Conservation (phyloP, 805 yeast genomes). For the Danielia oregonensis region DNA sequence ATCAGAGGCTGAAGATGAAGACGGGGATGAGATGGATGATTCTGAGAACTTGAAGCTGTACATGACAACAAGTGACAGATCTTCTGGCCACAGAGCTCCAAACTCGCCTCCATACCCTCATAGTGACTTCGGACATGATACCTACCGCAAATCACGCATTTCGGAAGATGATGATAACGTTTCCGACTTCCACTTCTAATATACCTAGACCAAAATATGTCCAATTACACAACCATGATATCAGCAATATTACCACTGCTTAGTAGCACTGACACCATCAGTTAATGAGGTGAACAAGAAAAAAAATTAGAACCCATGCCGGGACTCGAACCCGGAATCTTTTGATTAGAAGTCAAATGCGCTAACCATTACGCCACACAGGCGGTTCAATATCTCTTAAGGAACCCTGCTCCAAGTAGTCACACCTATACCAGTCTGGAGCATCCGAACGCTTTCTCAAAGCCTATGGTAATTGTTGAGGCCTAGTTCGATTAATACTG, state of each 20-base stretch:
- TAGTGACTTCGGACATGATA: constrained; percentile 12
- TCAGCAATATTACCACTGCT: no score
- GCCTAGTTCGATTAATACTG: no score
- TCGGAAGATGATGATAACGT: constrained; percentile 12
- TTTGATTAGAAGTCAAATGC: constrained; percentile 18
- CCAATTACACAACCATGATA: no score
- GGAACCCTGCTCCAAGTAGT: no score
- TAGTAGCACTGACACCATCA: no score
- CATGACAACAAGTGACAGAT: constrained; percentile 9
- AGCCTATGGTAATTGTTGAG: no score
- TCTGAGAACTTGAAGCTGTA: constrained; percentile 4
- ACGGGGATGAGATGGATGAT: constrained; percentile 1
- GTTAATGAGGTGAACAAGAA: background rate
- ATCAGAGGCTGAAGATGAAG: constrained; percentile 27
- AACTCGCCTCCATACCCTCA: constrained; percentile 16
- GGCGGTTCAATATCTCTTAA: no score
- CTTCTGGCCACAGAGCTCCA: constrained; percentile 5
- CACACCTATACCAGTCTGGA: no score
- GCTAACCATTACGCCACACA: constrained; percentile 20
- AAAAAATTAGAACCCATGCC: constrained; percentile 3
- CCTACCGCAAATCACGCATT: constrained; percentile 1
- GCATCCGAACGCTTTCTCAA: no score
- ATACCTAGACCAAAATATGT: no score
- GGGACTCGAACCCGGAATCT: constrained; percentile 6
- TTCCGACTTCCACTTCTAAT: constrained; percentile 18